phyloP scores from a whole-genome alignment of 2,329 filamentous ascomycete genomes.

The Ophiostoma sp. region DNA sequence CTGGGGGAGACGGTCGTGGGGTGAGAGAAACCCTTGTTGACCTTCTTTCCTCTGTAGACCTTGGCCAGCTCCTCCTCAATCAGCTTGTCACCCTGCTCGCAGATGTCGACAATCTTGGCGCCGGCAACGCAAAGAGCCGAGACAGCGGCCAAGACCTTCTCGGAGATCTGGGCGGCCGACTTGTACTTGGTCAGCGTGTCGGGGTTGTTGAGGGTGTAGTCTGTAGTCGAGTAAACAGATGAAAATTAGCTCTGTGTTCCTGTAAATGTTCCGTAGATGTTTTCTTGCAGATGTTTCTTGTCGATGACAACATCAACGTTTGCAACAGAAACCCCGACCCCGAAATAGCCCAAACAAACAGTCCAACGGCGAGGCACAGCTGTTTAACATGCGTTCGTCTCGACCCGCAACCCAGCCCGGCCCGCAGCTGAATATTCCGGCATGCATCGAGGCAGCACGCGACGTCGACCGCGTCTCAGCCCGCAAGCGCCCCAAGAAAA shows the following conservation, averaged over 20 bases:
- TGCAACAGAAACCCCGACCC: not conserved
- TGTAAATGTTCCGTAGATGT: too few species aligned
- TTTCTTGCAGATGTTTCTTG: not conserved
- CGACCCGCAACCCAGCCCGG: conserved; percentile 11
- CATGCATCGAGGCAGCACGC: conserved; percentile 5
- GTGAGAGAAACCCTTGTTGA: conserved; percentile 89
- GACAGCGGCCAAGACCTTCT: conserved; percentile 91
- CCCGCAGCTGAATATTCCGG: not conserved
- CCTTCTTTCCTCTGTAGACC: conserved; percentile 98
- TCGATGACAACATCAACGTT: not conserved
- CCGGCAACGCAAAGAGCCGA: conserved; percentile 72
- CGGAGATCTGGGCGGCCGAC: conserved; percentile 90
- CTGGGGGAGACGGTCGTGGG: conserved; percentile 93
- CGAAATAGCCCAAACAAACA: not conserved
- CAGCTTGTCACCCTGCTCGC: conserved; percentile 92
- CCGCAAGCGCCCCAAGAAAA: not conserved
- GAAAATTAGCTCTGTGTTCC: not conserved
- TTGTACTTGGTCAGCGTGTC: conserved; percentile 99
- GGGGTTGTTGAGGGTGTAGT: conserved; percentile 87
- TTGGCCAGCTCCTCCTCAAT: conserved; percentile 91
- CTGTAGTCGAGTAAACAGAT: conserved; percentile 45
- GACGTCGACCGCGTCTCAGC: not conserved
- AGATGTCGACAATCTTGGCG: conserved; percentile 90
- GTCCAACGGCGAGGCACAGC: not conserved
- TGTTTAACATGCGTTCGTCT: not conserved